Evolutionary conservation across 257 asterid genomes (phyloP), one percentile per base, ranked within the genome.

Genomic region (Petunia secreta): DNA sequence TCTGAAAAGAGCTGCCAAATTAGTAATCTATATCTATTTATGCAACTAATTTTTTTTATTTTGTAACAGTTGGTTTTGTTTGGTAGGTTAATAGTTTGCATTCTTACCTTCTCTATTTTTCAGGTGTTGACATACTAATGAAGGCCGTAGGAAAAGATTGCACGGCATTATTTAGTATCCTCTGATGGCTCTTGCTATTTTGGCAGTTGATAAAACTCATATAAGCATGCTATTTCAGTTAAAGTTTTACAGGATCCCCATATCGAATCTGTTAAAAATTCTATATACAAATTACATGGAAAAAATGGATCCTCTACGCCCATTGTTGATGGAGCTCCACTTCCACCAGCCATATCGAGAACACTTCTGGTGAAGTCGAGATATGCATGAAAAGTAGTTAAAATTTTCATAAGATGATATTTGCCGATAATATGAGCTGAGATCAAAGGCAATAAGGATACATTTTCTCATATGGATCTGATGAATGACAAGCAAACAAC

Each of bases 131-230:
- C 79, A 87, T 85, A 81, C 90, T 95, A 85, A 88, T 87, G 99
- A 95, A 95, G 89, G 97, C 96, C 9, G 98, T 93, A 76, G 99
- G 99, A 80, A 95, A 88, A 88, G 98, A 95, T 85, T 93, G 99
- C 92, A 95, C 99, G 54, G 85, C 94, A 63, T 88, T 95, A 86
- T 93, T 95, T 87, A 95, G 98, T 95, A 95, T 93, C 98, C 99
- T 93, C 86, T 55, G 38, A 16, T 81, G 65, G 15, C 41, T 71
- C 34, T 71, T 71, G 58, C 1, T 71, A 40, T 50, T 71, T 71
- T 71, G 2, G 13, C 50, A 71, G 77, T 71, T 71, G 44, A 6
- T 50, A 34, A 71, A 3, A 48, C 43, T 71, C 77, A 71, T 48
- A 46, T 5, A 71, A 36, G 38, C 13, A 13, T 71, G 10, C 62